phyloP scores from a whole-genome alignment of 139 green algal species.

The Closterium sp. region DNA sequence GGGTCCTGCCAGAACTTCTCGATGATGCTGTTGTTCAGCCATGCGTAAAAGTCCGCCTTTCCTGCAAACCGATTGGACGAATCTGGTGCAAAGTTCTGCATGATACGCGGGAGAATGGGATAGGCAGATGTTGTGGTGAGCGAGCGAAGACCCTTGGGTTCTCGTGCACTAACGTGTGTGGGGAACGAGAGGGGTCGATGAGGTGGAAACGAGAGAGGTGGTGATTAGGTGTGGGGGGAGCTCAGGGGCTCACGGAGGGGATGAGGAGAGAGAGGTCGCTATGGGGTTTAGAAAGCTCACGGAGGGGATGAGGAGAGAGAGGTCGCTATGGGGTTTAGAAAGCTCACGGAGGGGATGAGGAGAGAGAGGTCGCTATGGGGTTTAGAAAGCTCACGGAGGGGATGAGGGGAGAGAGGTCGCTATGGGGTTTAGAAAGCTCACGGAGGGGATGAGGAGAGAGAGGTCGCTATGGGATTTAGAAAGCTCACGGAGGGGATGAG shows the following conservation, averaged over 20 bases:
- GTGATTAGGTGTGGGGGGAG: no score
- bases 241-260: background rate
- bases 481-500: background rate
- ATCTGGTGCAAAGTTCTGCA: background rate
- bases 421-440: no score
- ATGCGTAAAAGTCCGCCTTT: conserved; percentile 7
- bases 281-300: no score
- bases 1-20: conserved; percentile 71
- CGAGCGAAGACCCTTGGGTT: no score
- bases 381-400: background rate
- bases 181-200: background rate
- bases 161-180: background rate
- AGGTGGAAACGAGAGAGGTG: no score
- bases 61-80: background rate
- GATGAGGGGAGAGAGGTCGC: background rate
- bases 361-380: no score
- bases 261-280: background rate
- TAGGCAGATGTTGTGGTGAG: background rate
- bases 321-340: no score
- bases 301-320: background rate
- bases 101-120: background rate
- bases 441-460: background rate
- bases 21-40: conserved; percentile 16
- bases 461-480: no score
- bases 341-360: background rate